Evolutionary conservation across 768 basidiomycete species (phyloP).

Genomic region (Tricholomella constricta): DNA sequence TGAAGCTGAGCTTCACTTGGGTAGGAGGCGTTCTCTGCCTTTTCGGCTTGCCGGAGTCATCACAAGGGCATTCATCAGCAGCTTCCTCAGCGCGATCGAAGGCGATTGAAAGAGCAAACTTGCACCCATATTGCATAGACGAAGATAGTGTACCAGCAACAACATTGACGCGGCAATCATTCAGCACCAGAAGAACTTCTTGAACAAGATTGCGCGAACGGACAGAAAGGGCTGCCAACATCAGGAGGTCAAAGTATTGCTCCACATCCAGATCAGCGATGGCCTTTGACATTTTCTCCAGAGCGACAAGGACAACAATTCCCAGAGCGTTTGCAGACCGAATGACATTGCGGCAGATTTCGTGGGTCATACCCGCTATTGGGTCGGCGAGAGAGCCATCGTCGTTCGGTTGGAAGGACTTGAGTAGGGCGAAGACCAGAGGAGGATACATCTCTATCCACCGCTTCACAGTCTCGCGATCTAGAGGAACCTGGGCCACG

Average conservation of each 20-base stretch:
- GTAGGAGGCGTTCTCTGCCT: constrained; percentile 46
- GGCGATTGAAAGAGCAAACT: constrained; percentile 55
- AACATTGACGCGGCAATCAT: constrained; percentile 42
- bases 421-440: constrained; percentile 55
- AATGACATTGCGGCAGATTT: constrained; percentile 49
- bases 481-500: constrained; percentile 31
- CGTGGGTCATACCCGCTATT: constrained; percentile 28
- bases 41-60: constrained; percentile 57
- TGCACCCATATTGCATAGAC: constrained; percentile 48
- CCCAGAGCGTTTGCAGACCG: constrained; percentile 56
- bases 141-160: constrained; percentile 23
- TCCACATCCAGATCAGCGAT: constrained; percentile 41
- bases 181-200: constrained; percentile 61
- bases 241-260: constrained; percentile 55
- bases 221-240: constrained; percentile 51
- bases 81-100: constrained; percentile 72
- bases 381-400: constrained; percentile 30
- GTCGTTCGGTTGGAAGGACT: constrained; percentile 47
- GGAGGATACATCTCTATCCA: constrained; percentile 57
- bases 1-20: constrained; percentile 39
- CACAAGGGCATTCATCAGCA: constrained; percentile 65
- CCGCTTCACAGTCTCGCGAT: constrained; percentile 25
- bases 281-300: constrained; percentile 55
- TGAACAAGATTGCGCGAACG: constrained; percentile 54
- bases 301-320: constrained; percentile 56